A percentile compares a stretch with the other conserved stretches of the same genome.
Evolutionary conservation across 2,329 filamentous ascomycete species (phyloP).

Genomic region (Sclerotinia spermophila): DNA sequence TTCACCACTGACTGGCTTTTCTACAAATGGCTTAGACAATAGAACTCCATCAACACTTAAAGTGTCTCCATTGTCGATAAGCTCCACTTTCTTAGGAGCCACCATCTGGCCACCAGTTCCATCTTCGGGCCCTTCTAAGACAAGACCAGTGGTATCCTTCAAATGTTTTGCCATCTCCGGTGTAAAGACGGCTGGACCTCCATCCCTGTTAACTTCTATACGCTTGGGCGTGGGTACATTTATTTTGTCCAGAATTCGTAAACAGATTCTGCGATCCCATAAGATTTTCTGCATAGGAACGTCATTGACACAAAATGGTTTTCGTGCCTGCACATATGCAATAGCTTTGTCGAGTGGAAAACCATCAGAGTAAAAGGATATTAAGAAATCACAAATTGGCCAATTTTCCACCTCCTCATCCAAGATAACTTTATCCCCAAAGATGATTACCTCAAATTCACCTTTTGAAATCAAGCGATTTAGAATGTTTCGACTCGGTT

Average conservation of each 20-base stretch:
- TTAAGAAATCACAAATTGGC: constrained; percentile 88
- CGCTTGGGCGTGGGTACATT: constrained; percentile 84
- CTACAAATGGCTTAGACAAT: constrained; percentile 91
- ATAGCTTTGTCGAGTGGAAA: constrained; percentile 97
- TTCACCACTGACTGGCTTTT: constrained; percentile 97
- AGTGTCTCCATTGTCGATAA: constrained; percentile 87
- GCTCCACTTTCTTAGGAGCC: constrained; percentile 65
- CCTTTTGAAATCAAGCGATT: constrained; percentile 85
- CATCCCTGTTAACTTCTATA: constrained; percentile 88
- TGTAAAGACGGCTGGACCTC: constrained; percentile 75
- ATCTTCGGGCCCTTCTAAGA: constrained; percentile 66
- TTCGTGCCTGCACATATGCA: constrained; percentile 86
- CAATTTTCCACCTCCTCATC: constrained; percentile 96
- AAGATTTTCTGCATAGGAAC: constrained; percentile 95
- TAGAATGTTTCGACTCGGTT: constrained; percentile 92
- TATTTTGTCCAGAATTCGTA: constrained; percentile 83
- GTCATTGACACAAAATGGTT: constrained; percentile 97
- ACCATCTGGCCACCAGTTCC: constrained; percentile 54
- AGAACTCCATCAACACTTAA: constrained; percentile 79
- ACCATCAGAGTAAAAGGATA: constrained; percentile 97
- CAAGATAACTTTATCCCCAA: constrained; percentile 97
- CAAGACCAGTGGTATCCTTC: constrained; percentile 74
- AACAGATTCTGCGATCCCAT: constrained; percentile 90
- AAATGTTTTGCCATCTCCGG: constrained; percentile 77
- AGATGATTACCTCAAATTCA: constrained; percentile 95